phyloP scores from a whole-genome alignment of 495 filamentous ascomycete genomes.

The Xylaria longipes region DNA sequence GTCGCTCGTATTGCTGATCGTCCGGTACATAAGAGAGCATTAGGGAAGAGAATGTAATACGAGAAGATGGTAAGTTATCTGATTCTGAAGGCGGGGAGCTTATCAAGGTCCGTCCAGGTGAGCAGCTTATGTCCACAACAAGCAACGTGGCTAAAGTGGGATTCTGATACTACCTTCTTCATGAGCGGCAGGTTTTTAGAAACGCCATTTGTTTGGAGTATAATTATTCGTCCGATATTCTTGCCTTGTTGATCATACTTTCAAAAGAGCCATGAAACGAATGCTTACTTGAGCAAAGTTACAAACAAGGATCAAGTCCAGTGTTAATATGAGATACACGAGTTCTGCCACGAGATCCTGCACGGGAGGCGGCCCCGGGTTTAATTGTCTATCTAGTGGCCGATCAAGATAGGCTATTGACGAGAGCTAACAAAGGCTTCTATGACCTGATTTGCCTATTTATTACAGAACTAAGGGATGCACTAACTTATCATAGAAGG shows the following conservation, averaged over 20 bases:
- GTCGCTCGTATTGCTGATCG: not conserved
- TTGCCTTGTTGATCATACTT: not conserved
- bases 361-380: not conserved
- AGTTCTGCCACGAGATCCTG: no score
- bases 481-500: constrained; percentile 17
- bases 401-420: constrained; percentile 6
- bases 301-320: constrained; percentile 5
- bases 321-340: no score
- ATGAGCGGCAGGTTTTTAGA: not conserved
- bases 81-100: not conserved
- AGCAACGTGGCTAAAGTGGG: not conserved
- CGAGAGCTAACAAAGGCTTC: not conserved
- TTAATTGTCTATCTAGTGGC: not conserved
- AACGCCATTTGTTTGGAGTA: not conserved
- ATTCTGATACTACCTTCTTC: not conserved
- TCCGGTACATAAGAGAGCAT: not conserved
- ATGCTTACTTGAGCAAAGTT: not conserved
- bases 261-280: not conserved
- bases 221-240: not conserved
- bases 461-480: not conserved
- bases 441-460: not conserved
- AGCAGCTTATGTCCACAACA: not conserved
- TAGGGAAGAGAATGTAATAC: not conserved
- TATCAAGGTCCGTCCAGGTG: not conserved
- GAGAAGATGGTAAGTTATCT: not conserved